Evolutionary conservation across 139 green algal genomes (phyloP).

Genomic region (Edaphochlamys debaryana): DNA sequence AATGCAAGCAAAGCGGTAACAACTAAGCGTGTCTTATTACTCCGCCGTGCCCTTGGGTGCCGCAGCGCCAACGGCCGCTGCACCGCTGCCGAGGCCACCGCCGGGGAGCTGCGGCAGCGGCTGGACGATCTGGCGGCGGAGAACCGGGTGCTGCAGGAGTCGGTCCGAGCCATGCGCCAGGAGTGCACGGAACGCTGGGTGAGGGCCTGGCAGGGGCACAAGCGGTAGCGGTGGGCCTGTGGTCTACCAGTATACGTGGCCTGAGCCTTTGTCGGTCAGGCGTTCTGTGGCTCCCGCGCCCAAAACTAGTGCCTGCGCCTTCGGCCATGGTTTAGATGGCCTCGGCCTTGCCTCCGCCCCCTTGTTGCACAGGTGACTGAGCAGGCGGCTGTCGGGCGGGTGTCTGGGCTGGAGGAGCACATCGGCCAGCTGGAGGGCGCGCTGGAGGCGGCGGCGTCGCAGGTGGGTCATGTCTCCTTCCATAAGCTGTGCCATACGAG

Average conservation of each 20-base stretch:
- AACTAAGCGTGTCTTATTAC: no score
- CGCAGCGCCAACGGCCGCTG: background rate
- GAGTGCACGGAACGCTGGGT: slow-evolving; percentile 70
- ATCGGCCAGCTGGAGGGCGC: slow-evolving; percentile 23
- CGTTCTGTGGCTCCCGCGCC: no score
- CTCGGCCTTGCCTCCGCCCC: no score
- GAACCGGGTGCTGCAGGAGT: slow-evolving; percentile 54
- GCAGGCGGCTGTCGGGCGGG: slow-evolving; percentile 43
- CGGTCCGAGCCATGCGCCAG: slow-evolving; percentile 56
- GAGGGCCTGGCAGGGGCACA: slow-evolving; percentile 10
- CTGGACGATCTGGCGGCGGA: slow-evolving; percentile 50
- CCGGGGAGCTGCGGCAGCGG: slow-evolving; percentile 8
- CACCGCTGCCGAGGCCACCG: slow-evolving; percentile 23
- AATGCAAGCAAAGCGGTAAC: no score
- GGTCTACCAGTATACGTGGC: no score
- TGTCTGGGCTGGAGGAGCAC: slow-evolving; percentile 37
- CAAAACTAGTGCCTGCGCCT: no score
- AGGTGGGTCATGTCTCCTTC: no score
- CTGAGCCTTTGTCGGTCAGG: no score
- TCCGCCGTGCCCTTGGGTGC: no score
- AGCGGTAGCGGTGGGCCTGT: no score
- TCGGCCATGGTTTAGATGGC: no score
- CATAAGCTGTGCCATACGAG: no score
- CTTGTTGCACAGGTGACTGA: slow-evolving; percentile 54
- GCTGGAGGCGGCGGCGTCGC: slow-evolving; percentile 1